Conservation (phyloP, 495 filamentous ascomycete genomes). For the Penicillium tannophilum region DNA sequence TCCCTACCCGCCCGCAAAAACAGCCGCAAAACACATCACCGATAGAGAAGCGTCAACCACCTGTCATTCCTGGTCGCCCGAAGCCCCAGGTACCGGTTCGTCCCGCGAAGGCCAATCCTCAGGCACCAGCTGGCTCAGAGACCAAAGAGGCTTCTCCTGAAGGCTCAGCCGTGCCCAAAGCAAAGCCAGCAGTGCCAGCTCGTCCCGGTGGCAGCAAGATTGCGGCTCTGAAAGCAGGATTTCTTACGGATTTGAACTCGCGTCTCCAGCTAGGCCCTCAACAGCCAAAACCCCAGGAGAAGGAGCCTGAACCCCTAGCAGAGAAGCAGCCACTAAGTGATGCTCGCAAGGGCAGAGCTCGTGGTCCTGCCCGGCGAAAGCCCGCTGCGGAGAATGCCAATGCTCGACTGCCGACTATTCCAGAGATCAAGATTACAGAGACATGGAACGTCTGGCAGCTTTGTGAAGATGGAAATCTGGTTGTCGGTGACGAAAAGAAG, state of each 20-base stretch:
- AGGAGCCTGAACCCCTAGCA: constrained; percentile 58
- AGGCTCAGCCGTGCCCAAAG: constrained; percentile 44
- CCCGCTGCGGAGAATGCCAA: constrained; percentile 47
- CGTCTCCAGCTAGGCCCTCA: constrained; percentile 81
- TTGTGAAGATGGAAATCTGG: constrained; percentile 45
- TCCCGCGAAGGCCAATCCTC: constrained; percentile 58
- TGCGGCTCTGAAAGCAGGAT: constrained; percentile 84
- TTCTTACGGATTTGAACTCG: constrained; percentile 87
- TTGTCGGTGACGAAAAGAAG: constrained; percentile 36
- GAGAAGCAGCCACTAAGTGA: constrained; percentile 81
- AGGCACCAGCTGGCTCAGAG: constrained; percentile 20
- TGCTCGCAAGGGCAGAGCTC: constrained; percentile 85
- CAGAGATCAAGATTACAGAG: constrained; percentile 49
- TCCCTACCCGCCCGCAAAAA: constrained; percentile 47
- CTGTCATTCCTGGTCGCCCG: constrained; percentile 65
- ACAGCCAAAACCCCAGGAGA: constrained; percentile 68
- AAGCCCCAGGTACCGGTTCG: constrained; percentile 81
- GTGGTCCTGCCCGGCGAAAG: constrained; percentile 82
- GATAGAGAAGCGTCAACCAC: constrained; percentile 52
- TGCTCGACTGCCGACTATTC: constrained; percentile 38
- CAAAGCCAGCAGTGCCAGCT: constrained; percentile 79
- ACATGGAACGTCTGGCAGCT: constrained; percentile 56
- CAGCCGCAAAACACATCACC: constrained; percentile 44
- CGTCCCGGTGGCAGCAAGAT: constrained; percentile 82
- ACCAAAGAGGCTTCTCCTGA: constrained; percentile 35